Conservation (phyloP, 2,329 filamentous ascomycete species). For the Ophiostoma populinum region DNA sequence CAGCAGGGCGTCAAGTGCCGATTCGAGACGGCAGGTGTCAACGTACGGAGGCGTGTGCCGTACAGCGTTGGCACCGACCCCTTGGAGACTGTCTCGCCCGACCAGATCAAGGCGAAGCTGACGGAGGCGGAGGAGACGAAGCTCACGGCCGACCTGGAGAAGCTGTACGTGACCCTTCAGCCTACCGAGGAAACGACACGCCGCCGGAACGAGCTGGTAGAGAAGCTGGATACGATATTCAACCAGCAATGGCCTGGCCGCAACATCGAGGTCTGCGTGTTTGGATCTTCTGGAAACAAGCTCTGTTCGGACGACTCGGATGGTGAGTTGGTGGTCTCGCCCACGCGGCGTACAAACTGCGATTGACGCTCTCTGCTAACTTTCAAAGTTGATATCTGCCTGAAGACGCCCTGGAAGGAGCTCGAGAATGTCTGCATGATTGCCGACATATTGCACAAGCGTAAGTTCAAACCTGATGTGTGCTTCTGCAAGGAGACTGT, state of each 20-base stretch:
- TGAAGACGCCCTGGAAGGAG: conserved; percentile 77
- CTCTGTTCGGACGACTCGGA: conserved; percentile 93
- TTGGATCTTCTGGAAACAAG: conserved; percentile 94
- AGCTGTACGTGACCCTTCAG: conserved; percentile 70
- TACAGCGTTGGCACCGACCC: conserved; percentile 76
- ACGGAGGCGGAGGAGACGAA: conserved; percentile 56
- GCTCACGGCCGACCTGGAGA: conserved; percentile 66
- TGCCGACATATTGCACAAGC: conserved; percentile 66
- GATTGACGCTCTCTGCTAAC: neutral
- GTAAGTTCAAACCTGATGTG: conserved; percentile 44
- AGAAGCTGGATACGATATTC: conserved; percentile 74
- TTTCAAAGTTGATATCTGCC: conserved; percentile 77
- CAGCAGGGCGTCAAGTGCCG: conserved; percentile 50
- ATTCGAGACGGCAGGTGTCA: conserved; percentile 73
- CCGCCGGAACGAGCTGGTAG: conserved; percentile 60
- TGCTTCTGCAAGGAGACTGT: too few relatives aligned
- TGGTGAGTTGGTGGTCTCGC: conserved; percentile 36
- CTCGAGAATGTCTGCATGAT: conserved; percentile 82
- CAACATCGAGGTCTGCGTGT: conserved; percentile 78
- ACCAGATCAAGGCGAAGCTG: conserved; percentile 55
- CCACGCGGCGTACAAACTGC: neutral
- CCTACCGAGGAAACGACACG: conserved; percentile 62
- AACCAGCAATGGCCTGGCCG: conserved; percentile 85
- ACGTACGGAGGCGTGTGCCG: conserved; percentile 71
- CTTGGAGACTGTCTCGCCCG: conserved; percentile 52